phyloP scores from a whole-genome alignment of 495 filamentous ascomycete genomes.

The Pyrenula aspistea region DNA sequence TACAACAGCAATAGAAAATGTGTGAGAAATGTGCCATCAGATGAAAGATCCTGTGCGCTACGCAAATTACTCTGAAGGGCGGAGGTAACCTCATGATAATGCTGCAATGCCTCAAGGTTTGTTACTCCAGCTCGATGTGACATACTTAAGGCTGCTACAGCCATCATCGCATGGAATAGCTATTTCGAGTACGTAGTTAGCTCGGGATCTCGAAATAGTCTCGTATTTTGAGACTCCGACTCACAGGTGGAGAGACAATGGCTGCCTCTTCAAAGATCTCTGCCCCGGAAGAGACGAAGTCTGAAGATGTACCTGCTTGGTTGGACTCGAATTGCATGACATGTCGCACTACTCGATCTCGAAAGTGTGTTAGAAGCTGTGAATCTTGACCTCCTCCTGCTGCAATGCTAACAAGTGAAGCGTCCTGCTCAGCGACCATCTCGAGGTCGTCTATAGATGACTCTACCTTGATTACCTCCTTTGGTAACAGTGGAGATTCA shows the following conservation, averaged over 20 bases:
- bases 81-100: slow-evolving; percentile 43
- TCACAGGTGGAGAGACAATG: slow-evolving; percentile 37
- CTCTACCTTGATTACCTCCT: not conserved
- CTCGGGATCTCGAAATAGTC: no score
- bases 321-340: slow-evolving; percentile 13
- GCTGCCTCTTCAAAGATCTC: slow-evolving; percentile 39
- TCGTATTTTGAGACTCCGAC: no score
- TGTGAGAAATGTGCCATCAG: slow-evolving; percentile 43
- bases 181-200: no score
- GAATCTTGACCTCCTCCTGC: slow-evolving; percentile 19
- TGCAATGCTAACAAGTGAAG: slow-evolving; percentile 4
- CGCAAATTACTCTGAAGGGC: slow-evolving; percentile 32
- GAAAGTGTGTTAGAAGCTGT: slow-evolving; percentile 30
- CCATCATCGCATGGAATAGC: slow-evolving; percentile 52
- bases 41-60: slow-evolving; percentile 36
- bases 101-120: slow-evolving; percentile 37
- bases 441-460: not conserved
- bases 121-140: slow-evolving; percentile 31
- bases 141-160: slow-evolving; percentile 43
- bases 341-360: slow-evolving; percentile 28
- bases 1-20: slow-evolving; percentile 51
- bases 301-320: slow-evolving; percentile 2
- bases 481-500: not conserved
- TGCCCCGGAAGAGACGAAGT: slow-evolving; percentile 10
- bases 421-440: not conserved